These are phyloP conservation scores for Urochloa ruziziensis DNA, from an alignment of 176 grass and related monocot genomes.

Conservation along the genomic window DNA sequence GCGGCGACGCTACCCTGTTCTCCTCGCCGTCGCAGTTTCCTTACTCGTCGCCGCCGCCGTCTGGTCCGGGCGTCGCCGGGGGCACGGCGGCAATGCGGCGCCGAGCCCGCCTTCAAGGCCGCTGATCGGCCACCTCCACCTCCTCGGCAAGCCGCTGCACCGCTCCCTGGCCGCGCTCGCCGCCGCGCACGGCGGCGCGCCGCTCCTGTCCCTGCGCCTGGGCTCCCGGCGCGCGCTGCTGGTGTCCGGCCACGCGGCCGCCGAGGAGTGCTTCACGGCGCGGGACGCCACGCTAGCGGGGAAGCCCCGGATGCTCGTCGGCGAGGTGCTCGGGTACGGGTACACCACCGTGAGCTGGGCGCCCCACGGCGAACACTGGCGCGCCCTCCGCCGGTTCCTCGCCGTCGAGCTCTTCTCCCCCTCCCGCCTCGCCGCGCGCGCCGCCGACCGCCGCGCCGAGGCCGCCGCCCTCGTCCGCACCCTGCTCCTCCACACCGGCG, in stretches of 20 bases:
- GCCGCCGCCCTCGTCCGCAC: conserved; percentile 3
- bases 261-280: no score
- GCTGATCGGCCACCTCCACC: conserved; percentile 68
- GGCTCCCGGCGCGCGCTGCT: no score
- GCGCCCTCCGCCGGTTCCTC: conserved; percentile 50
- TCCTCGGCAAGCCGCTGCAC: conserved; percentile 52
- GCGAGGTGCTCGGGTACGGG: no score
- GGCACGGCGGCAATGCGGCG: background rate
- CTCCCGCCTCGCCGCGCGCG: conserved; percentile 23
- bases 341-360: no score
- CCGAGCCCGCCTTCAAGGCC: conserved; percentile 37
- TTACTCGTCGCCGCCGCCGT: background rate
- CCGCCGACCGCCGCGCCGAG: conserved; percentile 41
- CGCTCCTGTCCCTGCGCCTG: no score
- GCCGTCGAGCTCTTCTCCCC: conserved; percentile 37
- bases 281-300: no score
- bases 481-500: conserved; percentile 21
- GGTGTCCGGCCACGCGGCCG: no score
- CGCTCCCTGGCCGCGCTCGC: conserved; percentile 34
- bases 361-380: conserved; percentile 23
- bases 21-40: background rate
- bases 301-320: no score
- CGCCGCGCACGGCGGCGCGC: background rate
- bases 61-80: background rate
- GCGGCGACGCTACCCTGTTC: background rate